Percentiles rank a stretch among this genome's conserved stretches.
phyloP scores from a whole-genome alignment of 2,329 filamentous ascomycete genomes.

The Gyromitra esculenta region DNA sequence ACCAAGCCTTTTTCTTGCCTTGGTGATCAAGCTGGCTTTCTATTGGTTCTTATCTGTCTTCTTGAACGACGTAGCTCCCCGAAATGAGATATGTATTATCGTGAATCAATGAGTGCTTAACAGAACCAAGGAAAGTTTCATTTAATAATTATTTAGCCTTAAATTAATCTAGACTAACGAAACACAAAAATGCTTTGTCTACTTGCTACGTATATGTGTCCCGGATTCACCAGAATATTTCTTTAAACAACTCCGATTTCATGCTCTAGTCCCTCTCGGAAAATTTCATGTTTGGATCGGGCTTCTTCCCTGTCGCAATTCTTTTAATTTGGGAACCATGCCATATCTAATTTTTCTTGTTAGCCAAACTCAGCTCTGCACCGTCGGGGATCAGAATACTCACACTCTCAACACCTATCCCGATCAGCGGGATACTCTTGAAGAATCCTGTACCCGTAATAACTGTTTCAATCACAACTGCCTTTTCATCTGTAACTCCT shows the following conservation, averaged over 20 bases:
- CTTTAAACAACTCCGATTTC: background rate
- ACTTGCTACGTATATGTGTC: background rate
- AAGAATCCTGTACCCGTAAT: conserved; percentile 4
- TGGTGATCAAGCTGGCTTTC: too few species aligned
- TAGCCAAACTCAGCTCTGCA: background rate
- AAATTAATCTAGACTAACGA: background rate
- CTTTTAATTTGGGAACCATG: conserved; percentile 33
- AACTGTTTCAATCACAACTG: conserved; percentile 1
- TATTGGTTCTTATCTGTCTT: too few species aligned
- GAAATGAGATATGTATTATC: too few species aligned
- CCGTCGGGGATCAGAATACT: background rate
- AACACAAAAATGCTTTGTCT: background rate
- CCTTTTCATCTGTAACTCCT: conserved; percentile 55
- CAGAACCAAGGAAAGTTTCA: too few species aligned
- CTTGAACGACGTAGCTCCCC: too few species aligned
- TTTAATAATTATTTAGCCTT: background rate
- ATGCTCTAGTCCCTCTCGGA: background rate
- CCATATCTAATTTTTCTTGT: conserved; percentile 23
- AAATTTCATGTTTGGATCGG: conserved; percentile 16
- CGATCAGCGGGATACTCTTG: conserved; percentile 13
- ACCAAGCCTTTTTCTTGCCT: too few species aligned
- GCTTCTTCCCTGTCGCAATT: conserved; percentile 31
- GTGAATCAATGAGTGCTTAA: too few species aligned
- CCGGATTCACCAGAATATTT: background rate
- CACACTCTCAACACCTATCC: conserved; percentile 27